phyloP scores from a whole-genome alignment of 352 stramenopile species.

The Phytopythium delawarense region DNA sequence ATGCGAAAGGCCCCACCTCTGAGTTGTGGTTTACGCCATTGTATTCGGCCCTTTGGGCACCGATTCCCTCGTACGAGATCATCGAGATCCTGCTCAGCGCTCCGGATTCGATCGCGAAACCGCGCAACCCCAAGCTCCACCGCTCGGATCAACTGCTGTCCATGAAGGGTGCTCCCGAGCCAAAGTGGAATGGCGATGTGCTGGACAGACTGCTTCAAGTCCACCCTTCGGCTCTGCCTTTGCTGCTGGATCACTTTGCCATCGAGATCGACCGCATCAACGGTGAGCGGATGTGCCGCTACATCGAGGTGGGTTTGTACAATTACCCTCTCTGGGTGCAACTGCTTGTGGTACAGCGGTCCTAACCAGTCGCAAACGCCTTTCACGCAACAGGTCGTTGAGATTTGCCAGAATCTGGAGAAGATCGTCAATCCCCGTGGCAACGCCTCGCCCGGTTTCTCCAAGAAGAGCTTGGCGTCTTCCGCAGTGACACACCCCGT shows the following conservation, averaged over 20 bases:
- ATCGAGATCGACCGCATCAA: constrained; percentile 45
- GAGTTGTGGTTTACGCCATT: constrained; percentile 40
- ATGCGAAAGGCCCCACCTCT: constrained; percentile 25
- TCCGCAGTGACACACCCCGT: constrained; percentile 42
- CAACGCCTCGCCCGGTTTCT: constrained; percentile 21
- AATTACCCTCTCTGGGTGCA: background rate
- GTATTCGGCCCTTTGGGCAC: constrained; percentile 36
- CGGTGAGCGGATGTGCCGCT: constrained; percentile 39
- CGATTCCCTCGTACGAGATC: constrained; percentile 32
- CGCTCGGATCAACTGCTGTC: constrained; percentile 22
- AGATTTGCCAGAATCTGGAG: constrained; percentile 37
- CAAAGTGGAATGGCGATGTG: constrained; percentile 40
- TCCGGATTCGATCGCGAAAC: constrained; percentile 35
- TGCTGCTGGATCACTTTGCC: constrained; percentile 47
- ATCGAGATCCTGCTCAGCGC: constrained; percentile 46
- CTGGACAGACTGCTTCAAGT: constrained; percentile 39
- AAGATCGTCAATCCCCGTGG: constrained; percentile 32
- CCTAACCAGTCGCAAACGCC: background rate
- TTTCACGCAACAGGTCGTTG: constrained; percentile 20
- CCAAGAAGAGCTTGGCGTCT: constrained; percentile 29
- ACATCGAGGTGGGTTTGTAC: constrained; percentile 24
- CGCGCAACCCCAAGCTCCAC: constrained; percentile 29
- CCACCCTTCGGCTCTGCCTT: constrained; percentile 27
- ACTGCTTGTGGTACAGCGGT: background rate
- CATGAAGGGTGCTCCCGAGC: constrained; percentile 16